Evolutionary conservation across 2,329 filamentous ascomycete genomes (phyloP).

Genomic region (Ascosphaera acerosa): DNA sequence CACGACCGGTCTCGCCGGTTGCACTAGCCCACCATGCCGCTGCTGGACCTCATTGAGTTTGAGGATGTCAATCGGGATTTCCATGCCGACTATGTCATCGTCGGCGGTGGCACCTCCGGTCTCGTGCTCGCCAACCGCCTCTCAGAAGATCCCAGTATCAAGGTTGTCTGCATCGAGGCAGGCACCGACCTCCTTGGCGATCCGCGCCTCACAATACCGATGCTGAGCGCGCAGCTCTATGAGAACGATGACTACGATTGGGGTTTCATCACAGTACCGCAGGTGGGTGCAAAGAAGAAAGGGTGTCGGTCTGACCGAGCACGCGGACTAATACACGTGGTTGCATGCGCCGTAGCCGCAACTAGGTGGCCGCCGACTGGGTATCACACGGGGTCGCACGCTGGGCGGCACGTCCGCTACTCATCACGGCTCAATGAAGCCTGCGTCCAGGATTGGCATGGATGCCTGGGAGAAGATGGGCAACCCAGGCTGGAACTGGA

Average conservation of each 20-base stretch:
- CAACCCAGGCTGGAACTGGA: conserved; percentile 21
- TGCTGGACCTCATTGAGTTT: too few relatives aligned
- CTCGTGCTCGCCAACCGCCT: conserved; percentile 13
- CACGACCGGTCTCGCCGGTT: neutral
- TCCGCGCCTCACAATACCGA: conserved; percentile 10
- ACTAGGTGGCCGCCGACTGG: too few relatives aligned
- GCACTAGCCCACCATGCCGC: too few relatives aligned
- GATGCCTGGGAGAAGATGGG: conserved; percentile 23
- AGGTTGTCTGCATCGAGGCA: conserved; percentile 11
- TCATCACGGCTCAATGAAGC: conserved; percentile 2
- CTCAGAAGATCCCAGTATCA: conserved; percentile 9
- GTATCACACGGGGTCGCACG: conserved; percentile 2
- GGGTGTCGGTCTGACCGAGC: too few relatives aligned
- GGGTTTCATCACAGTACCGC: neutral
- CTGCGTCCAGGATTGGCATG: conserved; percentile 13
- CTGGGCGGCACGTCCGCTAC: conserved; percentile 3
- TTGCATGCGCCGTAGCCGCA: too few relatives aligned
- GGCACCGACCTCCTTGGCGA: conserved; percentile 10
- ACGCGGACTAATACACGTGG: too few relatives aligned
- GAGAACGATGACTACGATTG: neutral
- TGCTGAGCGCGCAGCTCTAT: too few relatives aligned
- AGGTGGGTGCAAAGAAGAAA: too few relatives aligned
- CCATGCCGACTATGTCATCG: conserved; percentile 13
- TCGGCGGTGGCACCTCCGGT: conserved; percentile 14
- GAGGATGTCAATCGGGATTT: too few relatives aligned